Conservation (phyloP, 1,139 yeast species). For the Geotrichum fermentans region DNA sequence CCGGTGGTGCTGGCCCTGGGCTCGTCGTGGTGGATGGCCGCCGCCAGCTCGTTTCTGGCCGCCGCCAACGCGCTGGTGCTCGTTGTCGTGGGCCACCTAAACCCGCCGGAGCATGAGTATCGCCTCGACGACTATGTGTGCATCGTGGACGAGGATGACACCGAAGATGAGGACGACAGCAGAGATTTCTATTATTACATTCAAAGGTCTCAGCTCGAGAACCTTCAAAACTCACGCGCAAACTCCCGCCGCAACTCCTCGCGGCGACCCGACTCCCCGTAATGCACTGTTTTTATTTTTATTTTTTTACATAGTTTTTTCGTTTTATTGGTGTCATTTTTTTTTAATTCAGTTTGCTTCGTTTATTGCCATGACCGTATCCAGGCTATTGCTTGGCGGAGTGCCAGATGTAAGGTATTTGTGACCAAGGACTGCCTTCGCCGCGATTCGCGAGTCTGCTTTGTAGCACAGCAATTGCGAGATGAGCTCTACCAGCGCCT, state of each 20-base stretch:
- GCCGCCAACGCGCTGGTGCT: not conserved
- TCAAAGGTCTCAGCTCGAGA: constrained; percentile 19
- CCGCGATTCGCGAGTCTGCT: constrained; percentile 85
- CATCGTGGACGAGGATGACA: constrained; percentile 8
- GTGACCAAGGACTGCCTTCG: constrained; percentile 86
- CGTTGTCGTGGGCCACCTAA: constrained; percentile 12
- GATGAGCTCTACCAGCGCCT: constrained; percentile 53
- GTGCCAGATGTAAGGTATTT: constrained; percentile 60
- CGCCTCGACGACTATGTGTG: constrained; percentile 12
- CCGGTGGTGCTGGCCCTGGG: constrained; percentile 7
- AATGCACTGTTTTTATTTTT: no score
- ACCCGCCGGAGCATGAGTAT: constrained; percentile 12
- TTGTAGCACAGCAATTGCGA: constrained; percentile 77
- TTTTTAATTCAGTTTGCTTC: not conserved
- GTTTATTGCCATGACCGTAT: not conserved
- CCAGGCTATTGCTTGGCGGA: not conserved
- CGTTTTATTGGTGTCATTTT: not conserved
- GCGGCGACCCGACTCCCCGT: no score
- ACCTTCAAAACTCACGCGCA: constrained; percentile 14
- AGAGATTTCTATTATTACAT: constrained; percentile 16
- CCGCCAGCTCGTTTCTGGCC: constrained; percentile 3
- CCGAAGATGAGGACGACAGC: constrained; percentile 17
- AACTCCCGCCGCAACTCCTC: not conserved
- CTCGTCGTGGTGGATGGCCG: constrained; percentile 17
- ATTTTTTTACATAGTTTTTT: not conserved